A percentile compares a stretch with the other conserved stretches of the same genome.
Conservation (phyloP, 2,329 filamentous ascomycete genomes). For the Fusarium zealandicum region DNA sequence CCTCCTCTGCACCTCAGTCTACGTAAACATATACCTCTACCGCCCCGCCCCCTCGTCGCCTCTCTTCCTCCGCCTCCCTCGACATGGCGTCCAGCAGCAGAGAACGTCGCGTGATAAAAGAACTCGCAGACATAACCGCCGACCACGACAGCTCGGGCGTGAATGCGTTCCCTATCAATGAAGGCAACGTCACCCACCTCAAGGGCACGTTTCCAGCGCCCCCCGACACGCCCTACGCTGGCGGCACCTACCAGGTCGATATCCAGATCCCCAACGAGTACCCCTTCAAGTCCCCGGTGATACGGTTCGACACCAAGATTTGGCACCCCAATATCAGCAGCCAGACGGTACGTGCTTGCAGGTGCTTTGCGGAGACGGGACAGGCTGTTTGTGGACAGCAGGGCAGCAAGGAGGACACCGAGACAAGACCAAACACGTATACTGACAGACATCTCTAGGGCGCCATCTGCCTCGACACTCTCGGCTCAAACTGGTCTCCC, state of each 20-base stretch:
- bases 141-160: constrained; percentile 81
- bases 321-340: constrained; percentile 98
- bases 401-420: neutral
- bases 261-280: constrained; percentile 89
- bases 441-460: constrained; percentile 65
- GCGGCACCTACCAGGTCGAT: constrained; percentile 81
- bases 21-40: too few relatives aligned
- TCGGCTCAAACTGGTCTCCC: constrained; percentile 90
- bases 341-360: constrained; percentile 72
- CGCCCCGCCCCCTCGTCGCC: too few relatives aligned
- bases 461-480: constrained; percentile 94
- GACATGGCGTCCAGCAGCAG: constrained; percentile 55
- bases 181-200: constrained; percentile 79
- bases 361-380: neutral
- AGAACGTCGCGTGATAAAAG: constrained; percentile 72
- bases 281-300: constrained; percentile 89
- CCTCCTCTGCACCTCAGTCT: neutral
- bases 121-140: constrained; percentile 75
- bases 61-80: constrained; percentile 42
- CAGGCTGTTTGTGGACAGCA: neutral
- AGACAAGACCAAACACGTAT: neutral
- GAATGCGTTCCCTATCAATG: constrained; percentile 68
- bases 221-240: constrained; percentile 91
- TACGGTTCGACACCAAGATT: constrained; percentile 91
- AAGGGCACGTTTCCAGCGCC: constrained; percentile 85